Base-by-base conservation (phyloP, 2,329 filamentous ascomycete species). In the Botryotinia globosa region DNA sequence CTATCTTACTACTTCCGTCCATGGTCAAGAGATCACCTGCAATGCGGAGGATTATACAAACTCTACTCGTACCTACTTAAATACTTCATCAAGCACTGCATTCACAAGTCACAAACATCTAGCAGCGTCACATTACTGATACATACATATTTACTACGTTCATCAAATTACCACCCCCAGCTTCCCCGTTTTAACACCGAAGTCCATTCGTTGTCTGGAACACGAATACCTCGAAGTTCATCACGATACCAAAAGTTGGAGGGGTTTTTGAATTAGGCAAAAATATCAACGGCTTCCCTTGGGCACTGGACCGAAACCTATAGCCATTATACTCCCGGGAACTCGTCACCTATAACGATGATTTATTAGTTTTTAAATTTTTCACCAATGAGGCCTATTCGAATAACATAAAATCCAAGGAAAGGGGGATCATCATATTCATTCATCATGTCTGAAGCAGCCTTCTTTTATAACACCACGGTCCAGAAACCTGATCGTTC, bases 401-500 rank as follows among this genome's bases (percentile, higher is more conserved):
- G 56, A 61, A 61, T 39, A 9, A 42, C 10, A 42, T 39, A 62
- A 42, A n/a, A 16, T 32, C n/a, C 22, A 42, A 48, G 39, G 37
- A 39, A 62, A 22, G n/a, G 37, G 4, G 34, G 22, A 29, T 42
- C 34, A 39, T 39, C 34, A 20, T 10, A 62, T 42, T 56, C 34
- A 42, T 22, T 39, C 67, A 74, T 29, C 42, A 79, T 79, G 77
- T 70, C 75, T n/a, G 77, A 79, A 72, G 76, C 76, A 37, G 76
- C 73, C 32, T 78, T 79, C 68, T 79, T 77, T 61, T 76, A 75
- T 67, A 77, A 78, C 64, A 71, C 72, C 16, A 65, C 69, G 32
- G 39, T 39, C 20, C 69, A 71, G 44, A 76, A 76, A 48, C 76
- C 74, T 18, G 75, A 77, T 54, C 70, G 73, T 51, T 70, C 73